phyloP scores from a whole-genome alignment of 106 monocot genomes.

The Acorus calamus region DNA sequence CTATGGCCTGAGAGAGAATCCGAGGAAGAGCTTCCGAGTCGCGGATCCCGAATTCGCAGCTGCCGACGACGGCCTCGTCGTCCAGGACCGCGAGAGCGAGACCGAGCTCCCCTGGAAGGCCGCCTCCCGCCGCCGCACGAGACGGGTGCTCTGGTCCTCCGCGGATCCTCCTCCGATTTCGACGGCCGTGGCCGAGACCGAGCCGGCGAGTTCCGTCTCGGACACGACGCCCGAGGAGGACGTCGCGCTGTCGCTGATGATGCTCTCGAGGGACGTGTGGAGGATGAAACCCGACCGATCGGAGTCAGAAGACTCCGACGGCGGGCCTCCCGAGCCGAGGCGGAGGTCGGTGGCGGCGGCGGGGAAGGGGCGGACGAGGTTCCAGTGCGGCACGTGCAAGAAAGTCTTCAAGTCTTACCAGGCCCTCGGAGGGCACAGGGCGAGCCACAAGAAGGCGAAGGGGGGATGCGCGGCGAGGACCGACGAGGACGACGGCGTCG shows the following conservation, averaged over 20 bases:
- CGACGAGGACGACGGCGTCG: background rate
- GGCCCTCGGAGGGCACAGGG: slow-evolving; percentile 22
- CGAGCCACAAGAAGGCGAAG: slow-evolving; percentile 24
- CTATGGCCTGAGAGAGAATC: slow-evolving; percentile 65
- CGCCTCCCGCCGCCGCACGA: slow-evolving; percentile 21
- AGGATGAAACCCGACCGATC: background rate
- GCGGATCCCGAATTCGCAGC: slow-evolving; percentile 37
- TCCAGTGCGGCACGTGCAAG: slow-evolving; percentile 51
- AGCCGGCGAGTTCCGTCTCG: slow-evolving; percentile 52
- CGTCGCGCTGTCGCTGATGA: slow-evolving; percentile 58
- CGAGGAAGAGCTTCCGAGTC: slow-evolving; percentile 49
- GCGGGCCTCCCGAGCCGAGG: too few relatives aligned
- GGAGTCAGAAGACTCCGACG: background rate
- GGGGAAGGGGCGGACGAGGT: slow-evolving; percentile 18
- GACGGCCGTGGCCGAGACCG: slow-evolving; percentile 9
- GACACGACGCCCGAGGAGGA: slow-evolving; percentile 47
- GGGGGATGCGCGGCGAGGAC: background rate
- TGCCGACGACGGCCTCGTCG: slow-evolving; percentile 7
- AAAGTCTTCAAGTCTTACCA: slow-evolving; percentile 54
- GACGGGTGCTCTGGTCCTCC: slow-evolving; percentile 17
- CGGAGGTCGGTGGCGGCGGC: background rate
- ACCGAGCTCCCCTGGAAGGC: slow-evolving; percentile 30
- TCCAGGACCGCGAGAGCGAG: slow-evolving; percentile 74
- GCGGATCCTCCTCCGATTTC: too few relatives aligned
- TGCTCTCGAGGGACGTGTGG: slow-evolving; percentile 59